Conservation (phyloP, 805 yeast species). For the Teunomyces atbi region DNA sequence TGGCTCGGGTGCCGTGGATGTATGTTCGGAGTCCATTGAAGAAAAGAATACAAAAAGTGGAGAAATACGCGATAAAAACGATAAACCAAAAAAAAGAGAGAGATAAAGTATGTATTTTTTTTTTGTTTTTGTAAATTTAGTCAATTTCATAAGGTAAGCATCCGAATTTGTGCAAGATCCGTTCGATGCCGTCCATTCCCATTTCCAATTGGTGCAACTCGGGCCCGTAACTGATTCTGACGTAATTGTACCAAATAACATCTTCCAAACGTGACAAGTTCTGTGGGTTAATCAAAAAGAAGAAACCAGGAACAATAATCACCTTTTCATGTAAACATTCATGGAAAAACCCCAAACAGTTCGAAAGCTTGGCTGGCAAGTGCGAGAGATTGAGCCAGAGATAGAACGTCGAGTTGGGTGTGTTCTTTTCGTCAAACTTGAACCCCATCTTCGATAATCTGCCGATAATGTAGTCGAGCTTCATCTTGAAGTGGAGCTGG, state of each 20-base stretch:
- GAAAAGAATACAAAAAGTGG: background rate
- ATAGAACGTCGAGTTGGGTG: conserved; percentile 59
- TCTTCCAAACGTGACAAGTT: conserved; percentile 48
- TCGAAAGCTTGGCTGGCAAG: conserved; percentile 54
- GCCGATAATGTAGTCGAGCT: conserved; percentile 53
- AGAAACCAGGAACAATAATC: conserved; percentile 62
- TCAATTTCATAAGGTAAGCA: conserved; percentile 35
- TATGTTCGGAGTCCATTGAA: background rate
- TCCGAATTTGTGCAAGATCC: conserved; percentile 42
- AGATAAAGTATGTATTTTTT: background rate
- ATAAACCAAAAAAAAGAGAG: too few relatives aligned
- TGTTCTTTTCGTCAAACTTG: conserved; percentile 38
- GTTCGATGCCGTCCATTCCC: conserved; percentile 63
- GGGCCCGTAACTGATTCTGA: conserved; percentile 60
- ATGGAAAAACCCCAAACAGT: conserved; percentile 62
- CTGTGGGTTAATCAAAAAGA: conserved; percentile 58
- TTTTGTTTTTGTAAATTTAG: background rate
- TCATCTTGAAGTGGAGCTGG: conserved; percentile 54
- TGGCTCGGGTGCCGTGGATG: background rate
- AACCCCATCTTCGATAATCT: conserved; percentile 56
- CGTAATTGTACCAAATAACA: conserved; percentile 58
- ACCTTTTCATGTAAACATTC: conserved; percentile 60
- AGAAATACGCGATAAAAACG: background rate
- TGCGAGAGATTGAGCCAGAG: conserved; percentile 57
- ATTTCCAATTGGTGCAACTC: conserved; percentile 47